Conservation (phyloP, 2,329 filamentous ascomycete species). For the Neonectria ditissima region DNA sequence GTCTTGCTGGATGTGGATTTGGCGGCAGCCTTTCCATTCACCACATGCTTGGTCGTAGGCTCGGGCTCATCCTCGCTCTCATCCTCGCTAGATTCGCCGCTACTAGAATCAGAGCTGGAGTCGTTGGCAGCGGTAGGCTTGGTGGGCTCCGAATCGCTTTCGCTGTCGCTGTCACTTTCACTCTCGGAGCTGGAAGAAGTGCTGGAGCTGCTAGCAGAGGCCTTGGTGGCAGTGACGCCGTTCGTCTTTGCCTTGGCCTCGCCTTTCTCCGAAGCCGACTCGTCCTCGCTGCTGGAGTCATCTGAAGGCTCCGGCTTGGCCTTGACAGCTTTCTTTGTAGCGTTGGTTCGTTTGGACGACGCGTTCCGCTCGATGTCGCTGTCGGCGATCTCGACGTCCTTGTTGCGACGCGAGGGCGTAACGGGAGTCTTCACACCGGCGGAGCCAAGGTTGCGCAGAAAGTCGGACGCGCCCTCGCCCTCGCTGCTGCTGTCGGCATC, state of each 20-base stretch:
- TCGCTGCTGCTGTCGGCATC: constrained; percentile 51
- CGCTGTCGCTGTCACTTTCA: constrained; percentile 46
- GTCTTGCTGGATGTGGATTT: constrained; percentile 36
- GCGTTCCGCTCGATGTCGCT: constrained; percentile 55
- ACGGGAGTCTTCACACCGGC: constrained; percentile 30
- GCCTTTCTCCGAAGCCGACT: constrained; percentile 46
- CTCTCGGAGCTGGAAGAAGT: constrained; percentile 46
- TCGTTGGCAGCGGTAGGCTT: constrained; percentile 28
- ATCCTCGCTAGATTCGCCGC: constrained; percentile 44
- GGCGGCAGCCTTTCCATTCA: constrained; percentile 35
- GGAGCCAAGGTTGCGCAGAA: constrained; percentile 49
- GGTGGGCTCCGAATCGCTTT: constrained; percentile 22
- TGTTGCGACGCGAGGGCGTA: constrained; percentile 41
- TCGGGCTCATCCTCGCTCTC: constrained; percentile 43
- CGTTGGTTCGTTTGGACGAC: constrained; percentile 37
- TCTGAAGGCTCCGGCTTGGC: constrained; percentile 38
- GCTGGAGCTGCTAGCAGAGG: constrained; percentile 36
- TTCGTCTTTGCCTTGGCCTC: constrained; percentile 39
- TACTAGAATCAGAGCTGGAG: constrained; percentile 37
- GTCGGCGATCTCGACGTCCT: constrained; percentile 56
- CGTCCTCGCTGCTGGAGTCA: constrained; percentile 43
- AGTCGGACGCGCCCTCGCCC: constrained; percentile 44
- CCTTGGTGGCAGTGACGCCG: constrained; percentile 29
- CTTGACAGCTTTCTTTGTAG: constrained; percentile 29
- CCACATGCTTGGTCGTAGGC: constrained; percentile 29